Conservation (phyloP, 352 stramenopile genomes). For the Globisporangium takayamanum region DNA sequence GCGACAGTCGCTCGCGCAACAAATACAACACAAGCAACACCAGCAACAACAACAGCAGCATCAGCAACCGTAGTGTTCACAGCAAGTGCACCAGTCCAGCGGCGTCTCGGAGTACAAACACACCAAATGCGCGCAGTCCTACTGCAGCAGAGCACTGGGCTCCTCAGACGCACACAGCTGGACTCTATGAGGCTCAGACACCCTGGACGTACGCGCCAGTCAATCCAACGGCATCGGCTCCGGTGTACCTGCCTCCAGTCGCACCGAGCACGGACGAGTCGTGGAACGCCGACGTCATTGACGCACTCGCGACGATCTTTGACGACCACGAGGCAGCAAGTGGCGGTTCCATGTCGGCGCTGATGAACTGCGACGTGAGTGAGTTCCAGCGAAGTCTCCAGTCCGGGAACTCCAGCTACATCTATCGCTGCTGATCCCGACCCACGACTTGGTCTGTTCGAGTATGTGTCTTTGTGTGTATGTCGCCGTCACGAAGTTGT, state of each 20-base stretch:
- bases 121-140: neutral
- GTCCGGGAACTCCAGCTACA: too few relatives aligned
- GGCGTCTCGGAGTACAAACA: too few relatives aligned
- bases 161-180: too few relatives aligned
- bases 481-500: too few relatives aligned
- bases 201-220: constrained; percentile 7
- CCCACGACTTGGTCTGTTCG: too few relatives aligned
- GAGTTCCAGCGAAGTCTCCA: constrained; percentile 9
- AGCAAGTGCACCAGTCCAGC: neutral
- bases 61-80: neutral
- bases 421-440: too few relatives aligned
- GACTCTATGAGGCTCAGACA: too few relatives aligned
- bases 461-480: too few relatives aligned
- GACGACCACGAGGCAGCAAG: constrained; percentile 15
- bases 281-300: constrained; percentile 2
- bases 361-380: constrained; percentile 7
- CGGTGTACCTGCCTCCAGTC: constrained; percentile 1
- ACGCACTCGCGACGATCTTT: constrained; percentile 26
- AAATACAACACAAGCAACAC: constrained; percentile 3
- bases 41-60: too few relatives aligned
- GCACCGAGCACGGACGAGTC: neutral
- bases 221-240: neutral
- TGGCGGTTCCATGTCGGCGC: neutral
- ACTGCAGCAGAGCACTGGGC: constrained; percentile 5
- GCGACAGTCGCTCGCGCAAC: neutral